Evolutionary conservation across 2,329 filamentous ascomycete genomes (phyloP), one percentile per base, ranked within the genome.

Genomic region (Myriosclerotinia curreyana): DNA sequence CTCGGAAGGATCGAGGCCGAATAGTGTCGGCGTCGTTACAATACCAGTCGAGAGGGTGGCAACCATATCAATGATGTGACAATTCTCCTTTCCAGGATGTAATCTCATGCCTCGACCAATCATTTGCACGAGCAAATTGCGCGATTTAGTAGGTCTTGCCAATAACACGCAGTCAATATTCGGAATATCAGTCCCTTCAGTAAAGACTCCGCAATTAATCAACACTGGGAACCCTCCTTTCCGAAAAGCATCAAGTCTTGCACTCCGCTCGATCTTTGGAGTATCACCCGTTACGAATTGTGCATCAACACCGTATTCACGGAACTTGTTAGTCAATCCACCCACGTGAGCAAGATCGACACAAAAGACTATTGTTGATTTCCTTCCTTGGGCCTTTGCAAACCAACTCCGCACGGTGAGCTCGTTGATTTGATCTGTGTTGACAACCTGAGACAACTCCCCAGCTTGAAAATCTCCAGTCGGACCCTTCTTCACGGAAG

Each of bases 61-160:
- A 0, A 98, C 95, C 86, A 99, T 92, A 76, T 99, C 95, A 72
- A 99, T 96, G 66, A 99, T 82, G 75, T 98, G 95, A 70, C 95
- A 99, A 73, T 98, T 86, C 48, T 87, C 79, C 76, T 99, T 99
- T 15, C 84, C 89, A 0, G 87, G 81, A 74, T 91, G 83, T 48
- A 97, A 78, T 50, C 95, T 86, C 86, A 99, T 90, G 5, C 95
- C 95, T 71, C 95, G 85, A 0, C 95, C 95, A 67, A 99, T 96
- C 95, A 99, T 99, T 76, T 99, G 95, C 0, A 98, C 86, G 1
- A 99, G 84, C 2, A 99, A 79, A 71, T 97, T 98, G n/a, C 90
- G 86, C 20, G 95, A 98, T 70, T 88, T 87, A 1, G 95, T 99
- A 0, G 95, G 95, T 31, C 95, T 82, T 4, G 90, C 92, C 11